Base-by-base conservation (phyloP, 225 moss, liverwort and hornwort genomes). In the Physcomitrium patens region DNA sequence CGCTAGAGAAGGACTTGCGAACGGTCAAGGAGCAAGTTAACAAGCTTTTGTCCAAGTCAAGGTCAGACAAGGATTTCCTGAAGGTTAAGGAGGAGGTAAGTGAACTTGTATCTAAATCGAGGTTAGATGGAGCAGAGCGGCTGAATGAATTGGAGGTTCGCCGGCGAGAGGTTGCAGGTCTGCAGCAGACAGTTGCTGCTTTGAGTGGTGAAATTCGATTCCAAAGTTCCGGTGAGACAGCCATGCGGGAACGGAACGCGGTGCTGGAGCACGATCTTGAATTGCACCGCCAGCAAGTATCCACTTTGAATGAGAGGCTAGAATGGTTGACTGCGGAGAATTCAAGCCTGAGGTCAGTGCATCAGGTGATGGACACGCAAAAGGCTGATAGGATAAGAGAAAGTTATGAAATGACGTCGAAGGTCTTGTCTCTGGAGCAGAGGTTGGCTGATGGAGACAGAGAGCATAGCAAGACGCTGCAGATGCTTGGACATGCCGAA, bases 241-340 rank as follows among this genome's bases (percentile, higher is more conserved):
- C 91, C 63, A 76, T 89, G 37, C 88, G 82, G 63, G 89, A 91
- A 31, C 83, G 88, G 2, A 95, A 90, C 71, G 73, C 83, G 53
- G 86, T 89, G 44, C 74, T 91, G 27, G 89, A 93, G 80, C 88
- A 95, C 54, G 89, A 93, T 28, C 85, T 89, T 50, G 84, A 90
- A 48, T 81, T 90, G 1, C 86, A 89, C 18, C 86, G 85, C 56
- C 74, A 67, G 58, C 83, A 83, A 68, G 76, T 83, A 64, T 64
- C 71, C 65, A 65, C 79, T 0, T 53, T 79, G 64, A 86, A 86
- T 55, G 79, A 86, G 45, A 81, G 76, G 64, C 65, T 86, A 74
- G 86, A 81, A 47, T 72, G 72, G 15, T 47, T 86, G 10, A 75
- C 78, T 11, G 68, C 75, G 16, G 89, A 89, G 75, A 83, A 84